phyloP scores from a whole-genome alignment of 768 basidiomycete species.

The Tulasnella sp. region DNA sequence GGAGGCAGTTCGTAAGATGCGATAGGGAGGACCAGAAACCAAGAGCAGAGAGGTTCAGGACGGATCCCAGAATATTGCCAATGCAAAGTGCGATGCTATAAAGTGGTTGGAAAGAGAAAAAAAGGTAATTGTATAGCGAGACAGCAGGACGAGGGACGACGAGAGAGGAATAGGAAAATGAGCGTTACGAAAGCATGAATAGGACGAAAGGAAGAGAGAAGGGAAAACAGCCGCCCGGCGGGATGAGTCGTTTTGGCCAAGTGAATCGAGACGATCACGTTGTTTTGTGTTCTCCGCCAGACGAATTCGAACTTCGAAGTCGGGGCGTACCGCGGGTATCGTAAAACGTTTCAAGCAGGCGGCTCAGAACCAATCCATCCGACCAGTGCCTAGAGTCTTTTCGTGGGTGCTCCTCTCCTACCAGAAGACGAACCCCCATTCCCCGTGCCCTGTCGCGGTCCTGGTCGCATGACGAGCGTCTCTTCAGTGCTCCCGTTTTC shows the following conservation, averaged over 20 bases:
- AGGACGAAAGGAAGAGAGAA: neutral
- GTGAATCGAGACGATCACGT: neutral
- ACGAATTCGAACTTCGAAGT: neutral
- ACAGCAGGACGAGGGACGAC: neutral
- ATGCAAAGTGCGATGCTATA: neutral
- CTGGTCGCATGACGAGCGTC: constrained; percentile 28
- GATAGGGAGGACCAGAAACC: neutral
- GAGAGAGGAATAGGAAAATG: neutral
- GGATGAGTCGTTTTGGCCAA: neutral
- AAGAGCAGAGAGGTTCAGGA: neutral
- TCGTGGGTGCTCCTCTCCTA: neutral
- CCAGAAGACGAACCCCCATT: neutral
- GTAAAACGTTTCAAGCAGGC: neutral
- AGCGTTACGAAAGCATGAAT: neutral
- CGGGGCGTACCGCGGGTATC: constrained; percentile 7
- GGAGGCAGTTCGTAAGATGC: constrained; percentile 8
- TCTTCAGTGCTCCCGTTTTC: constrained; percentile 29
- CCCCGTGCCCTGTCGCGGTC: neutral
- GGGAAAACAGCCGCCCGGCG: neutral
- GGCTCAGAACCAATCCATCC: constrained; percentile 11
- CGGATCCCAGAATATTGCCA: constrained; percentile 6
- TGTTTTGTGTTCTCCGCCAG: neutral
- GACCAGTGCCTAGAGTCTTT: constrained; percentile 10
- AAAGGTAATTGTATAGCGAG: neutral
- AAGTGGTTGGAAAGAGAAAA: neutral